These are phyloP conservation scores for Coemansia sp. DNA, from an alignment of 192 early-diverging fungal species.

Conservation along the genomic window DNA sequence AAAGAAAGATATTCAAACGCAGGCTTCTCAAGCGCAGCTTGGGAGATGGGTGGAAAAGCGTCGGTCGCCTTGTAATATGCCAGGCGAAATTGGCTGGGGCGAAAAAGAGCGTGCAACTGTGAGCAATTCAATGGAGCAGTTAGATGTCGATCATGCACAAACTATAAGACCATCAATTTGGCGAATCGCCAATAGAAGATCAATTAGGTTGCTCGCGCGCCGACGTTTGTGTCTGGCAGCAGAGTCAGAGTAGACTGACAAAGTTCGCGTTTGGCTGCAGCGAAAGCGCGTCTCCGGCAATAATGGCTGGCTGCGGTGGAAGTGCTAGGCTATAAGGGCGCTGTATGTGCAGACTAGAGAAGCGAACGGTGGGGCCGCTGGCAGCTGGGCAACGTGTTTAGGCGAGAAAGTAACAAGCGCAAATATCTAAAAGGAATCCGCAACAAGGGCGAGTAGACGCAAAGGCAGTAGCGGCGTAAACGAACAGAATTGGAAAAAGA, in stretches of 20 bases:
- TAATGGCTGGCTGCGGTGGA: too few species aligned
- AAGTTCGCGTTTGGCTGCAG: background rate
- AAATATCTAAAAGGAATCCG: background rate
- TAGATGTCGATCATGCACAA: constrained; percentile 23
- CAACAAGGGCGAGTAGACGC: background rate
- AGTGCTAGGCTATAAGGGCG: too few species aligned
- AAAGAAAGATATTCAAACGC: background rate
- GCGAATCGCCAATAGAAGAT: constrained; percentile 16
- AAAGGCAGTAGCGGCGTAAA: constrained; percentile 5
- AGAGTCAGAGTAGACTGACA: background rate
- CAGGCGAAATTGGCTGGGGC: constrained; percentile 1
- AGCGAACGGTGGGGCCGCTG: background rate
- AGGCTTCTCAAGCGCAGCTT: background rate
- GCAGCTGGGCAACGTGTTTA: constrained; percentile 4
- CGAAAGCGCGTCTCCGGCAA: background rate
- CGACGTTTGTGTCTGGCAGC: background rate
- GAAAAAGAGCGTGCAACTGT: constrained; percentile 7
- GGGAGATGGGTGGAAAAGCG: background rate
- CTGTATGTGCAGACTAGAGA: background rate
- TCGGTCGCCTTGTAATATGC: background rate
- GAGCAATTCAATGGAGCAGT: constrained; percentile 5
- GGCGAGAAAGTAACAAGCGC: background rate
- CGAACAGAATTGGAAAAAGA: constrained; percentile 18
- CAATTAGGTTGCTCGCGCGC: constrained; percentile 3
- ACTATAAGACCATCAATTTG: constrained; percentile 1